These are phyloP conservation scores for Purpureocillium takamizusanense DNA, from an alignment of 2,329 filamentous ascomycete species.

Conservation along the genomic window DNA sequence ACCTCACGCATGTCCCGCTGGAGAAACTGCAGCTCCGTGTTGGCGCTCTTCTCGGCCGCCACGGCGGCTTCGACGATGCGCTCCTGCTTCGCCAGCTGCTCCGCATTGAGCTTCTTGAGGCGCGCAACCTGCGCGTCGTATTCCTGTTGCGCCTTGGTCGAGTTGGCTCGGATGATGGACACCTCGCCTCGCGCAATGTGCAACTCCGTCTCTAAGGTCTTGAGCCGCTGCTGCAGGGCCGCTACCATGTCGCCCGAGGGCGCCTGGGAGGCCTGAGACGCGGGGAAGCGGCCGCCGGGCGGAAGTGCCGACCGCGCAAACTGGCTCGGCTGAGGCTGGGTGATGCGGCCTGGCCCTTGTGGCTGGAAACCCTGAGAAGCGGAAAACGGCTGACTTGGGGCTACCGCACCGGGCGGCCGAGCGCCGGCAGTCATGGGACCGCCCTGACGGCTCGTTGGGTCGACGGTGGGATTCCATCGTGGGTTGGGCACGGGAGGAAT, in stretches of 20 bases:
- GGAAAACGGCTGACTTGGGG: slow-evolving; percentile 13
- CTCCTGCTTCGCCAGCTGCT: slow-evolving; percentile 55
- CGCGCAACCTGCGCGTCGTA: slow-evolving; percentile 54
- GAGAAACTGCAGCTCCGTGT: slow-evolving; percentile 64
- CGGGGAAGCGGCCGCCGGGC: slow-evolving; percentile 10
- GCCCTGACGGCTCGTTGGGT: slow-evolving; percentile 12
- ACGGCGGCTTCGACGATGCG: slow-evolving; percentile 55
- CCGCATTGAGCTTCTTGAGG: slow-evolving; percentile 53
- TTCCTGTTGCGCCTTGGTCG: slow-evolving; percentile 50
- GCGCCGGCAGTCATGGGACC: slow-evolving; percentile 9
- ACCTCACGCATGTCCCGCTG: slow-evolving; percentile 62
- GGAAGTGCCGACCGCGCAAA: slow-evolving; percentile 27
- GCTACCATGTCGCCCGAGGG: slow-evolving; percentile 28
- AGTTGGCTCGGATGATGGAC: slow-evolving; percentile 64
- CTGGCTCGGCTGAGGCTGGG: slow-evolving; percentile 28
- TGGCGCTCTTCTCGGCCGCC: slow-evolving; percentile 54
- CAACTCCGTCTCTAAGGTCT: slow-evolving; percentile 45
- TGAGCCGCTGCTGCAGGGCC: slow-evolving; percentile 42
- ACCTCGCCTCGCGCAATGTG: slow-evolving; percentile 61
- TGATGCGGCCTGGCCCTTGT: slow-evolving; percentile 15
- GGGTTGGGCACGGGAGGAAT: slow-evolving; percentile 24
- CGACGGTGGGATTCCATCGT: slow-evolving; percentile 27
- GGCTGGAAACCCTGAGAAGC: slow-evolving; percentile 21
- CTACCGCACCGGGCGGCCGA: slow-evolving; percentile 7
- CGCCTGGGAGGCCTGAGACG: slow-evolving; percentile 16